Percentiles rank a stretch among this genome's conserved stretches.
These are phyloP conservation scores for Mycosphaerella sp. DNA, from an alignment of 2,329 filamentous ascomycete species.

Conservation along the genomic window DNA sequence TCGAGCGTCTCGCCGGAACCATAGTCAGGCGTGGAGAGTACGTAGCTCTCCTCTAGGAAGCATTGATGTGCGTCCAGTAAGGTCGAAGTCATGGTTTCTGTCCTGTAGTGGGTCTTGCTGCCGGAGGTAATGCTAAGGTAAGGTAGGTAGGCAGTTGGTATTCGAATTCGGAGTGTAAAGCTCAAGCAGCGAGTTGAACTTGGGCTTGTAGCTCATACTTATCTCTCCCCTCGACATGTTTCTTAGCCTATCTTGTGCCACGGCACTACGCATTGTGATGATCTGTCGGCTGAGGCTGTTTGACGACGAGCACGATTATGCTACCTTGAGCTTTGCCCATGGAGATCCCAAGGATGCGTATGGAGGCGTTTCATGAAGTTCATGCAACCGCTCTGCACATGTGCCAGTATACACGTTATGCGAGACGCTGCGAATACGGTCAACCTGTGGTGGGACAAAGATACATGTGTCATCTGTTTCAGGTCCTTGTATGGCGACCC, in stretches of 20 bases:
- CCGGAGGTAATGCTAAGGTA: not conserved
- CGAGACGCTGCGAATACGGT: conserved; percentile 7
- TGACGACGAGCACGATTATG: not conserved
- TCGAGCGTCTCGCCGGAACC: conserved; percentile 6
- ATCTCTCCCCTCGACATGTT: conserved; percentile 3
- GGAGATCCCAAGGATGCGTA: conserved; percentile 5
- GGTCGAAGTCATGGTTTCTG: conserved; percentile 7
- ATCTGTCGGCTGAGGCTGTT: conserved; percentile 6
- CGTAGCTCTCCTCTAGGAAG: conserved; percentile 15
- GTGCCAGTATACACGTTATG: not conserved
- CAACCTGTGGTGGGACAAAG: not conserved
- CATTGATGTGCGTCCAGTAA: conserved; percentile 14
- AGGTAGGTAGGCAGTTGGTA: no score
- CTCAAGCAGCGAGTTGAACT: not conserved
- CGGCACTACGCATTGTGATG: not conserved
- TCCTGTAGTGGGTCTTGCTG: not conserved
- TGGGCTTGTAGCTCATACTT: not conserved
- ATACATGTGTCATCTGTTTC: conserved; percentile 7
- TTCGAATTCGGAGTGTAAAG: not conserved
- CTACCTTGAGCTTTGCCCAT: not conserved
- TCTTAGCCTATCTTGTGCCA: conserved; percentile 1
- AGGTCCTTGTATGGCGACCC: conserved; percentile 4
- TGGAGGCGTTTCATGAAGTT: conserved; percentile 4
- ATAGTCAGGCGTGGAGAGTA: conserved; percentile 5
- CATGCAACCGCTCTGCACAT: conserved; percentile 6